Percentiles rank a stretch among this genome's conserved stretches.
phyloP scores from a whole-genome alignment of 106 monocot species.

The Alisma plantagoaquatica region DNA sequence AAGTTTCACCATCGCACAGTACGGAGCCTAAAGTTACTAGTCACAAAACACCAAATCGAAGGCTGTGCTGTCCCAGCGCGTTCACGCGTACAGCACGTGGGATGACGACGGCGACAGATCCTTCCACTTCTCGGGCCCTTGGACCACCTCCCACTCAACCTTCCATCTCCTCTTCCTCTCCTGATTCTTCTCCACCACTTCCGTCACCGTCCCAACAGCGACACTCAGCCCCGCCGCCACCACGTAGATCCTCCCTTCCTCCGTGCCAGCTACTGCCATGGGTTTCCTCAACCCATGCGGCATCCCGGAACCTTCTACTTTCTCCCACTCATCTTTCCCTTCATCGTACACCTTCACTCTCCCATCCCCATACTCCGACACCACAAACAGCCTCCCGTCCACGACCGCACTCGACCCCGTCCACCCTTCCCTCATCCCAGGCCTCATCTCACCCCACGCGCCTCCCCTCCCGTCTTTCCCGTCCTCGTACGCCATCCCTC shows the following conservation, averaged over 20 bases:
- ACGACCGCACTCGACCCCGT: conserved; percentile 37
- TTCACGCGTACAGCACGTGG: conserved; percentile 9
- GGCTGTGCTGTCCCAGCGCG: not conserved
- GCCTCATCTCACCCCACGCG: conserved; percentile 20
- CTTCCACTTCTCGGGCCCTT: conserved; percentile 2
- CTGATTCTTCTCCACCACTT: not conserved
- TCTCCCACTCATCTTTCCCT: conserved; percentile 25
- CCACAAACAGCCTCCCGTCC: conserved; percentile 20
- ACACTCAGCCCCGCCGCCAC: conserved; percentile 32
- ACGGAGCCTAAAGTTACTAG: too few species aligned
- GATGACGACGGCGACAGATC: conserved; percentile 1
- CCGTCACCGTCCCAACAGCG: conserved; percentile 6
- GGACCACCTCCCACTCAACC: conserved; percentile 14
- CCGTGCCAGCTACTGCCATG: conserved; percentile 15
- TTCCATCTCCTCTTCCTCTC: not conserved
- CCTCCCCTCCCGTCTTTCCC: conserved; percentile 15
- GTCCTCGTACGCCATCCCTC: conserved; percentile 22
- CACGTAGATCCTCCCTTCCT: conserved; percentile 26
- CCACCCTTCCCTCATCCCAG: conserved; percentile 37
- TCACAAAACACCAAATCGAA: not conserved
- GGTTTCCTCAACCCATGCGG: conserved; percentile 26
- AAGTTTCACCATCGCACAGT: too few species aligned
- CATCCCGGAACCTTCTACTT: conserved; percentile 25
- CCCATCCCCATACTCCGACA: conserved; percentile 36
- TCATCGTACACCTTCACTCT: conserved; percentile 35